Base-by-base conservation (phyloP, 2,329 filamentous ascomycete genomes). In the Tolypocladium tundrense region DNA sequence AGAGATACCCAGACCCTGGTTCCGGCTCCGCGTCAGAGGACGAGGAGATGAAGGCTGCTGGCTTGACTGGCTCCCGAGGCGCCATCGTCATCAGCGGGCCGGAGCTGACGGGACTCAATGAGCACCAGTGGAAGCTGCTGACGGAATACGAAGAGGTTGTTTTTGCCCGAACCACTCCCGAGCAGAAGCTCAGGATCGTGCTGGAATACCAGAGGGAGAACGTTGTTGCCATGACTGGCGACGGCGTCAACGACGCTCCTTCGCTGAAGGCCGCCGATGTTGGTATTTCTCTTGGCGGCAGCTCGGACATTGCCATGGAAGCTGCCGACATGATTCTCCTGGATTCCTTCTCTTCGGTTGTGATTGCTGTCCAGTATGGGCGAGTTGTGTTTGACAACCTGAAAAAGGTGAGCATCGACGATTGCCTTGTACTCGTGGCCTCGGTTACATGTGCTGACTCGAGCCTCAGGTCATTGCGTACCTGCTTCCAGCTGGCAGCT, bases 211-310 rank as follows among this genome's bases (percentile, higher is more conserved):
- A 90, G 66, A 71, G 77, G 10, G 77, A 81, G 67, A 87, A 63
- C 70, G 86, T 88, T 1, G 84, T 95, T 0, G 90, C 86, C 43
- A 94, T 95, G 83, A 89, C 92, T 2, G 91, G 90, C 42, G 90
- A 95, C 64, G 90, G 91, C 21, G 90, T 93, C 63, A 95, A 95
- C 65, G 91, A 96, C 67, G 88, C 90, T 0, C 90, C 90, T 0
- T 90, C 90, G 2, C 81, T 96, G 4, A 85, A 88, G 2, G 85
- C 86, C 1, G 89, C 91, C 19, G 90, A 96, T 64, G 84, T 95
- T 1, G 89, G 89, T 58, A 93, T 96, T 60, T 88, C 90, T 1
- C 85, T 95, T 64, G 88, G 88, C 1, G 87, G 85, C 0, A 90
- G 90, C 5, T 90, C 87, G 0, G 91, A 95, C 67, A 88, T 95